A percentile compares a stretch with the other conserved stretches of the same genome.
phyloP scores from a whole-genome alignment of 73 alveolate genomes.

The Halteria grandinella region DNA sequence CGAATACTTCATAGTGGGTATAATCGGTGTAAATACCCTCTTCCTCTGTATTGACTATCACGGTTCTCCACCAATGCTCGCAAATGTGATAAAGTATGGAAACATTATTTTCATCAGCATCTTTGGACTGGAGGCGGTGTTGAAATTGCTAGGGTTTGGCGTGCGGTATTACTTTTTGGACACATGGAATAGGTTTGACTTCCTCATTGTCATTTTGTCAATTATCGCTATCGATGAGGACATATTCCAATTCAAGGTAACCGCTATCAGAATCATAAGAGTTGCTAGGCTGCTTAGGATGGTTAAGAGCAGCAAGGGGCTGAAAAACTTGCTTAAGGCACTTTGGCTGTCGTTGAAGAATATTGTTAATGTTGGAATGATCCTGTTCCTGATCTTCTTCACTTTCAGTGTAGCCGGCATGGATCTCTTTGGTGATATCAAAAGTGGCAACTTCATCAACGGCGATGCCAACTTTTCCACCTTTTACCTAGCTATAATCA shows the following conservation, averaged over 20 bases:
- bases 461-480: conserved; percentile 64
- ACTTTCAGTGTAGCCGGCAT: conserved; percentile 71
- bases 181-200: conserved; percentile 76
- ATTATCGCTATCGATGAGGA: conserved; percentile 53
- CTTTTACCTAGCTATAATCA: conserved; percentile 49
- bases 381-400: conserved; percentile 57
- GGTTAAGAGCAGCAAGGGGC: conserved; percentile 71
- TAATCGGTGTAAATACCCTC: conserved; percentile 41
- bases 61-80: neutral
- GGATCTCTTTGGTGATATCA: conserved; percentile 59
- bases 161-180: conserved; percentile 50
- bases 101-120: conserved; percentile 44
- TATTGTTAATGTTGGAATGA: conserved; percentile 55
- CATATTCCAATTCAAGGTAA: conserved; percentile 54
- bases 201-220: conserved; percentile 57
- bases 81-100: neutral
- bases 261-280: conserved; percentile 73
- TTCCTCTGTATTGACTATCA: conserved; percentile 42
- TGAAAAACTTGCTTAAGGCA: conserved; percentile 70
- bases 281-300: conserved; percentile 73
- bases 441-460: conserved; percentile 51
- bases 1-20: conserved; percentile 31
- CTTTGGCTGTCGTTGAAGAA: conserved; percentile 73
- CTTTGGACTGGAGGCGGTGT: conserved; percentile 62
- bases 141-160: conserved; percentile 66